These are phyloP conservation scores for Collybiopsis confluens DNA, from an alignment of 768 basidiomycete genomes.

Conservation along the genomic window DNA sequence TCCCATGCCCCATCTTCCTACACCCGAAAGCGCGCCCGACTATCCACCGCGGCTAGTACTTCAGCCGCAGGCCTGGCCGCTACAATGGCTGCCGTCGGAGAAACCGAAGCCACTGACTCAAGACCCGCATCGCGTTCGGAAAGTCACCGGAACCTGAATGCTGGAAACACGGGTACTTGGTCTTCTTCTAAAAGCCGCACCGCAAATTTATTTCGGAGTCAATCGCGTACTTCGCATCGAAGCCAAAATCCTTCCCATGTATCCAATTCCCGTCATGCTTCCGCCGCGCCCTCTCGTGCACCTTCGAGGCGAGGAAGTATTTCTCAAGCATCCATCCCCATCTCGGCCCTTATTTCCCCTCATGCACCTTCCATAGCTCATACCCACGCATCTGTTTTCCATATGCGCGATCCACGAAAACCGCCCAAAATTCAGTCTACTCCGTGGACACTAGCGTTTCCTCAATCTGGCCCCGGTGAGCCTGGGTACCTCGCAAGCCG, in stretches of 20 bases:
- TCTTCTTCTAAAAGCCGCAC: conserved; percentile 37
- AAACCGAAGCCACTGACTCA: conserved; percentile 29
- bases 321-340: conserved; percentile 73
- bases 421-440: conserved; percentile 57
- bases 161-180: conserved; percentile 40
- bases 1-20: conserved; percentile 70
- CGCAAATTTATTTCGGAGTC: conserved; percentile 17
- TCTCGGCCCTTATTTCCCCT: conserved; percentile 73
- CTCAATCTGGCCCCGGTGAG: conserved; percentile 19
- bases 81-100: conserved; percentile 21
- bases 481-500: background rate
- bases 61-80: conserved; percentile 8
- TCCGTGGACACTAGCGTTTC: conserved; percentile 56
- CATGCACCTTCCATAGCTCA: conserved; percentile 66
- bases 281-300: conserved; percentile 21
- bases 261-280: conserved; percentile 23
- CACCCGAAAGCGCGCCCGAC: conserved; percentile 64
- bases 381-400: conserved; percentile 51
- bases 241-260: conserved; percentile 13
- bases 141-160: conserved; percentile 28
- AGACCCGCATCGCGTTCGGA: conserved; percentile 31
- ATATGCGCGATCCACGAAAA: conserved; percentile 77
- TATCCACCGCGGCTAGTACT: conserved; percentile 31
- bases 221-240: conserved; percentile 31
- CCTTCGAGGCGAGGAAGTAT: conserved; percentile 47